Evolutionary conservation across 1,284 basidiomycete species (phyloP).

Genomic region (Leccinum subfulvum): DNA sequence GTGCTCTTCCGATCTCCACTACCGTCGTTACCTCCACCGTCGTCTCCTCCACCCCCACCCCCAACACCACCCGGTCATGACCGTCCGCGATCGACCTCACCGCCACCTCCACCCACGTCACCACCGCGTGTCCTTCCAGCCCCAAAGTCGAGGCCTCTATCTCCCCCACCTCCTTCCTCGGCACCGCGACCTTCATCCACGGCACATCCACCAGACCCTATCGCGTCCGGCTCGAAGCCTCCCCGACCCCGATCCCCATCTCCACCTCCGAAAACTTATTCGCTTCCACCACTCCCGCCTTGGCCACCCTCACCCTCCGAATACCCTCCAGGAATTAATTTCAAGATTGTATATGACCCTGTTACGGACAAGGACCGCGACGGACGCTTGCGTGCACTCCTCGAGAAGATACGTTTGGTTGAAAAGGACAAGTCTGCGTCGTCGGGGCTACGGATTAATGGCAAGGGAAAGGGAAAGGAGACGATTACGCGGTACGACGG

Average conservation of each 20-base stretch:
- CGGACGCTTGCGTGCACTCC: conserved; percentile 45
- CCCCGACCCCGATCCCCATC: conserved; percentile 10
- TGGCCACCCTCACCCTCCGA: conserved; percentile 47
- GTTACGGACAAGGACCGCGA: conserved; percentile 47
- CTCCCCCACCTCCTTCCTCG: conserved; percentile 27
- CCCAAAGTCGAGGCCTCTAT: conserved; percentile 15
- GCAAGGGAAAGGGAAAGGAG: conserved; percentile 65
- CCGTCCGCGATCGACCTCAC: conserved; percentile 27
- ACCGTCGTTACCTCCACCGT: conserved; percentile 17
- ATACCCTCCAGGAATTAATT: conserved; percentile 48
- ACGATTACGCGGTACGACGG: conserved; percentile 56
- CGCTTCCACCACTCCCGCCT: conserved; percentile 39
- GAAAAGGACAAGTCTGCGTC: conserved; percentile 32
- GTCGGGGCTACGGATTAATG: conserved; percentile 48
- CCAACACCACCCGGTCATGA: conserved; percentile 11
- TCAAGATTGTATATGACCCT: conserved; percentile 66
- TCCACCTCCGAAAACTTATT: conserved; percentile 32
- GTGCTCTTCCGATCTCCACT: no score
- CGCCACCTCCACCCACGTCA: conserved; percentile 29
- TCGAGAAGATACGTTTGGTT: conserved; percentile 49
- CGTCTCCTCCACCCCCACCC: conserved; percentile 18
- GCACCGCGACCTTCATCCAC: conserved; percentile 21
- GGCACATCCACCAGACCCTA: conserved; percentile 27
- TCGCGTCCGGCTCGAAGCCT: conserved; percentile 31
- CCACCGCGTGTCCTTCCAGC: conserved; percentile 7